Evolutionary conservation across 352 stramenopile species (phyloP).

Genomic region (Globisporangium acanthophoron): DNA sequence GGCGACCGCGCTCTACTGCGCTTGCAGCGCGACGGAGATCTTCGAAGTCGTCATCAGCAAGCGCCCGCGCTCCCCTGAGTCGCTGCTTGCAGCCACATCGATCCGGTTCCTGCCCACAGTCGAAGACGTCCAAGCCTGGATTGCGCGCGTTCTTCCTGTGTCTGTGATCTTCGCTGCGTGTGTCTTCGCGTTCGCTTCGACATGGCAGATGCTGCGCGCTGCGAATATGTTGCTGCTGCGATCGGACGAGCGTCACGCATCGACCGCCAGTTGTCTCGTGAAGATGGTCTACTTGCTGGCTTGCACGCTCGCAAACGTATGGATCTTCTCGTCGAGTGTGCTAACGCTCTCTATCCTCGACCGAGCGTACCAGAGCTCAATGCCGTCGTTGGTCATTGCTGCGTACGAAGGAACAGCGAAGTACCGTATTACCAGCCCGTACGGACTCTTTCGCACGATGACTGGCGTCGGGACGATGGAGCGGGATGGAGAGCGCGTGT

Average conservation of each 20-base stretch:
- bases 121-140: slow-evolving; percentile 35
- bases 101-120: slow-evolving; percentile 31
- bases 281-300: slow-evolving; percentile 24
- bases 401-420: slow-evolving; percentile 23
- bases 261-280: background rate
- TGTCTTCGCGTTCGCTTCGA: slow-evolving; percentile 11
- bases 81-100: slow-evolving; percentile 16
- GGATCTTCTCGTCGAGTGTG: slow-evolving; percentile 33
- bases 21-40: background rate
- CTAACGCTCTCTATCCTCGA: slow-evolving; percentile 40
- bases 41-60: background rate
- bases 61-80: background rate
- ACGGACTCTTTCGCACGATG: slow-evolving; percentile 89
- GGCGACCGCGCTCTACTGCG: background rate
- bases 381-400: slow-evolving; percentile 22
- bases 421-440: slow-evolving; percentile 52
- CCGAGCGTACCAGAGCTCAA: slow-evolving; percentile 24
- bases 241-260: background rate
- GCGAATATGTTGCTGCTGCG: background rate
- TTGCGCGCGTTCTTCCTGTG: slow-evolving; percentile 25
- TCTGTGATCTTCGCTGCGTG: slow-evolving; percentile 16
- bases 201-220: slow-evolving; percentile 25
- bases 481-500: slow-evolving; percentile 18
- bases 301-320: slow-evolving; percentile 16
- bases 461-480: slow-evolving; percentile 73